These are phyloP conservation scores for Citrus glauca DNA, from an alignment of 345 rosid genomes.

Conservation along the genomic window DNA sequence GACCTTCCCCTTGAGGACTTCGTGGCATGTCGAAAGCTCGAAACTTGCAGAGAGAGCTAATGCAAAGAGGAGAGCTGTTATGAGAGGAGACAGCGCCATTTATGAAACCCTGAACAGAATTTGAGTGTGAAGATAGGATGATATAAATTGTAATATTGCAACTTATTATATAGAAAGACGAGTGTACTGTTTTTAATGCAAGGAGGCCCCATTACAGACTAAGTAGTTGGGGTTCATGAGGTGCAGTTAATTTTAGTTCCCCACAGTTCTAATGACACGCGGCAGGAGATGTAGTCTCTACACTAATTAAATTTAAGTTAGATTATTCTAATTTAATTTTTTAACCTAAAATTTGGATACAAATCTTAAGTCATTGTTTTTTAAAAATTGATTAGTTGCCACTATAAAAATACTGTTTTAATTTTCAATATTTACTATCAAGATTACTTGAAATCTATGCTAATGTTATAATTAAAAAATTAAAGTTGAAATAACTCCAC, in stretches of 20 bases:
- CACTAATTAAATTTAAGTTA: no score
- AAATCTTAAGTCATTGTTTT: no score
- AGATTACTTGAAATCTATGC: no score
- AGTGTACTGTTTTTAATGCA: slow-evolving; percentile 21
- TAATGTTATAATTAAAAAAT: no score
- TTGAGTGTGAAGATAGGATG: slow-evolving; percentile 10
- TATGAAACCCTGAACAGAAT: slow-evolving; percentile 9
- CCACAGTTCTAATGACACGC: not conserved
- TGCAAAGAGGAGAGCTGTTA: slow-evolving; percentile 28
- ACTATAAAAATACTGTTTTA: no score
- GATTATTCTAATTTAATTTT: no score
- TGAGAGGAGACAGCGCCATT: slow-evolving; percentile 34
- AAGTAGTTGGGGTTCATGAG: slow-evolving; percentile 31
- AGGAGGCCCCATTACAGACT: slow-evolving; percentile 18
- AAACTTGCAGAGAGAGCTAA: slow-evolving; percentile 31
- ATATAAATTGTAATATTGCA: not conserved
- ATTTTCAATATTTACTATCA: no score
- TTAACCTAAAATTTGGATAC: no score
- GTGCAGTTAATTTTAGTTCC: slow-evolving; percentile 4
- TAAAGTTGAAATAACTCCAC: no score
- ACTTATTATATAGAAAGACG: slow-evolving; percentile 21
- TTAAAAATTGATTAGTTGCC: no score
- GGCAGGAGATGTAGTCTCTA: not conserved
- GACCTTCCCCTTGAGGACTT: slow-evolving; percentile 44
- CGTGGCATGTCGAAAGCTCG: slow-evolving; percentile 32